Conservation (phyloP, 139 green algal species). For the Nannochloris sp. region DNA sequence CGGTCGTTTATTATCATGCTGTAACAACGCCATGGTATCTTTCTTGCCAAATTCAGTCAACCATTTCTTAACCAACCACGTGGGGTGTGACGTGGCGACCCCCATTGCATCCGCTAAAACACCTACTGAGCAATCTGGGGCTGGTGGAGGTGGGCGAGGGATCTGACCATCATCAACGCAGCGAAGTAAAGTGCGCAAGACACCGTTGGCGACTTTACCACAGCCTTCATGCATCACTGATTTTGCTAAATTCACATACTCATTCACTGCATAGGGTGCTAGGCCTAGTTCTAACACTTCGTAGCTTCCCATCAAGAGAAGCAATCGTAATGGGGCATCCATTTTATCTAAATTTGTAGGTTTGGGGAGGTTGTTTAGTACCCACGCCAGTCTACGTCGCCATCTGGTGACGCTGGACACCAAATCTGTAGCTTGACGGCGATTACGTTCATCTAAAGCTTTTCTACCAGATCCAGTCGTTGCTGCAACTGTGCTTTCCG, state of each 20-base stretch:
- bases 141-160: slow-evolving; percentile 5
- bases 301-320: slow-evolving; percentile 65
- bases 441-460: background rate
- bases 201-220: slow-evolving; percentile 53
- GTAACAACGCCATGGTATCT: slow-evolving; percentile 47
- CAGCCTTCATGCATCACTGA: slow-evolving; percentile 24
- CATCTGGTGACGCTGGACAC: slow-evolving; percentile 50
- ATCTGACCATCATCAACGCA: background rate
- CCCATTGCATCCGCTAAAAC: slow-evolving; percentile 20
- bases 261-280: slow-evolving; percentile 39
- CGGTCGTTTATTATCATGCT: slow-evolving; percentile 65
- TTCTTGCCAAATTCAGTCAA: slow-evolving; percentile 41
- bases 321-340: slow-evolving; percentile 21
- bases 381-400: slow-evolving; percentile 49
- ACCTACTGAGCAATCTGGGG: background rate
- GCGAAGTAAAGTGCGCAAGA: slow-evolving; percentile 4
- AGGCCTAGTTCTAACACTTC: slow-evolving; percentile 49
- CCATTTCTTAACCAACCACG: slow-evolving; percentile 76
- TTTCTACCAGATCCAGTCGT: background rate
- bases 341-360: slow-evolving; percentile 19
- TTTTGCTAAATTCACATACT: slow-evolving; percentile 69
- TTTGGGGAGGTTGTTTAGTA: slow-evolving; percentile 26
- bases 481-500: background rate
- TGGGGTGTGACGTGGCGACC: slow-evolving; percentile 49
- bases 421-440: slow-evolving; percentile 44